Conservation (phyloP, 2,329 filamentous ascomycete species). For the Fusarium avenaceum region DNA sequence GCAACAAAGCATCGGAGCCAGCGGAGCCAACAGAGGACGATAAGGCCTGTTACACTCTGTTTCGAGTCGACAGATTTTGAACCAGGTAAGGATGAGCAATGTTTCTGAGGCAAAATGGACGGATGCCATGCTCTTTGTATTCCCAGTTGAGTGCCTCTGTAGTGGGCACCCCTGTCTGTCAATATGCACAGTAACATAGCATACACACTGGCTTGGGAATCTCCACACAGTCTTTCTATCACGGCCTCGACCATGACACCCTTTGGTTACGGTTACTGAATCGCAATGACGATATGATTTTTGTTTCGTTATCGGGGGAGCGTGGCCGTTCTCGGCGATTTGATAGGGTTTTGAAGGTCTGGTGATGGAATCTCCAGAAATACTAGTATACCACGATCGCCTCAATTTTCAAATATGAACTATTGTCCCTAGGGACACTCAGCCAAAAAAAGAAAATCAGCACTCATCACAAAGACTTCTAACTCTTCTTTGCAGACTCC, state of each 20-base stretch:
- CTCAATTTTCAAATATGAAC: slow-evolving; percentile 10
- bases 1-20: slow-evolving; percentile 20
- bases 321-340: slow-evolving; percentile 39
- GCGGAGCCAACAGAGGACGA: slow-evolving; percentile 6
- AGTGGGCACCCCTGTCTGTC: slow-evolving; percentile 30
- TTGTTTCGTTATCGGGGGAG: slow-evolving; percentile 34
- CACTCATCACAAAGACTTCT: slow-evolving; percentile 17
- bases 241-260: slow-evolving; percentile 41
- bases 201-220: slow-evolving; percentile 11
- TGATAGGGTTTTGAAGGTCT: slow-evolving; percentile 30
- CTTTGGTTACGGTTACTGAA: slow-evolving; percentile 23
- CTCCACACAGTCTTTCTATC: slow-evolving; percentile 36
- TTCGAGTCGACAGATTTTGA: slow-evolving; percentile 24
- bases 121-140: slow-evolving; percentile 41
- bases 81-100: slow-evolving; percentile 43
- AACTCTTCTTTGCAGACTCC: slow-evolving; percentile 15
- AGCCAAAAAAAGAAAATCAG: slow-evolving; percentile 8
- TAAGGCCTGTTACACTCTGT: slow-evolving; percentile 39
- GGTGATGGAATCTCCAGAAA: slow-evolving; percentile 10
- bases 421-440: slow-evolving; percentile 30
- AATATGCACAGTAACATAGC: slow-evolving; percentile 34
- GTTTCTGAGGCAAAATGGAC: slow-evolving; percentile 33
- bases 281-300: slow-evolving; percentile 36
- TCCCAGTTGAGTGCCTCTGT: slow-evolving; percentile 1
- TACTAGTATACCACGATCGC: slow-evolving; percentile 41